phyloP scores from a whole-genome alignment of 495 filamentous ascomycete species.

The Amniculicola lignicola region DNA sequence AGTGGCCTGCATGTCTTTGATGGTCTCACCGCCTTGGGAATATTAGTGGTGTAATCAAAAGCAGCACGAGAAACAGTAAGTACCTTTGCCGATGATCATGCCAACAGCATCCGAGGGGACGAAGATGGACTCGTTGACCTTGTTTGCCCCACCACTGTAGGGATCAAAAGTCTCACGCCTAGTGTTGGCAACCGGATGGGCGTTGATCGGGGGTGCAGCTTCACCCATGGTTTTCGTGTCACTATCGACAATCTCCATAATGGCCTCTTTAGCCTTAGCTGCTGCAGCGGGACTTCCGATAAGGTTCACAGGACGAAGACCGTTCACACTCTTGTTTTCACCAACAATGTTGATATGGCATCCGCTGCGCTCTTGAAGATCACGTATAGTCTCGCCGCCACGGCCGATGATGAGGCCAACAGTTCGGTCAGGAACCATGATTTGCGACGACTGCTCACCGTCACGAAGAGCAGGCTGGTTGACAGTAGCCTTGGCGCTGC shows the following conservation, averaged over 20 bases:
- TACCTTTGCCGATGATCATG: conserved; percentile 84
- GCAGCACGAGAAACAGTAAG: background rate
- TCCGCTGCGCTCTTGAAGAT: conserved; percentile 78
- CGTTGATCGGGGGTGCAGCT: conserved; percentile 29
- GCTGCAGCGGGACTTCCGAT: conserved; percentile 68
- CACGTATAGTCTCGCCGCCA: conserved; percentile 82
- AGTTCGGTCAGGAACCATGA: conserved; percentile 86
- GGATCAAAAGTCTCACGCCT: conserved; percentile 34
- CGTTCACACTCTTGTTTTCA: conserved; percentile 80
- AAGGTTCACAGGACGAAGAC: conserved; percentile 77
- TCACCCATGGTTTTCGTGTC: conserved; percentile 60
- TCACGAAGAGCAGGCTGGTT: conserved; percentile 58
- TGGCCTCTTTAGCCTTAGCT: conserved; percentile 68
- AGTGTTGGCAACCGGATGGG: conserved; percentile 7
- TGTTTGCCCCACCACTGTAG: conserved; percentile 50
- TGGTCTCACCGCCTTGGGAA: conserved; percentile 65
- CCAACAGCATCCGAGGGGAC: conserved; percentile 83
- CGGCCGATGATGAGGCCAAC: conserved; percentile 83
- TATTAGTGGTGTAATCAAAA: conserved; percentile 8
- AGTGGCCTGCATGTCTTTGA: conserved; percentile 77
- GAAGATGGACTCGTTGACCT: conserved; percentile 71
- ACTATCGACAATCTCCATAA: conserved; percentile 84
- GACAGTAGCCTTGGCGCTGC: conserved; percentile 32
- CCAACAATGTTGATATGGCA: conserved; percentile 88
- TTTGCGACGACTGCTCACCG: conserved; percentile 72